Base-by-base conservation (phyloP, 1,139 yeast species). In the Yamadazyma epiphylla region DNA sequence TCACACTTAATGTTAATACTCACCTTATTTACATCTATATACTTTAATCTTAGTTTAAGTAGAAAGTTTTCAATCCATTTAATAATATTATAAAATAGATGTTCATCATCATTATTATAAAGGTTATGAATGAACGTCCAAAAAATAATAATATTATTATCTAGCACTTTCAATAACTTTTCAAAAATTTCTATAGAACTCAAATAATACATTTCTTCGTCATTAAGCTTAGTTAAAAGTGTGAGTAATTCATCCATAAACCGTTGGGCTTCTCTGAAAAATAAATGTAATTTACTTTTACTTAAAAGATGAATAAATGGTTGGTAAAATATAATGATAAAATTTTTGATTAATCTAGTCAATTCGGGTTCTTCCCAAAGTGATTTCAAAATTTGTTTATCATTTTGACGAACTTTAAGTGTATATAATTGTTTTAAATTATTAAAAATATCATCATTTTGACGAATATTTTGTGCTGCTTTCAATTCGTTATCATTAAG, bases 361-460 rank as follows among this genome's bases (percentile, higher is more conserved):
- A 94, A 61, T 45, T 82, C 85, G 0, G 91, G 88, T 46, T 88
- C 95, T 32, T 78, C 78, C 94, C 96, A 86, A 27, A 89, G 57
- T 48, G 80, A 78, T 43, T 80, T 80, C 65, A 88, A 57, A 27
- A 81, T 60, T 33, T 78, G 76, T 51, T 86, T 87, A 51, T 89
- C 97, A 26, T 77, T 74, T 36, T 75, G 79, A 25, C 94, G 71
- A 2, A 85, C 62, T 42, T 74, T 72, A 14, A 84, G 57, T 40
- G 74, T 79, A 58, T 84, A 74, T 36, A 83, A 68, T 36, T 81
- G 83, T 42, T 70, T 80, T 23, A 78, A 53, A 39, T 70, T 64
- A 4, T 74, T 53, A 40, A 70, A 77, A 25, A 65, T 49, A 13
- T 35, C 41, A 5, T 15, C 15, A 13, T 24, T 8, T 16, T 23